Evolutionary conservation across 2,329 filamentous ascomycete species (phyloP), one percentile per base, ranked within the genome.

Genomic region (Colletotrichum abscissum): DNA sequence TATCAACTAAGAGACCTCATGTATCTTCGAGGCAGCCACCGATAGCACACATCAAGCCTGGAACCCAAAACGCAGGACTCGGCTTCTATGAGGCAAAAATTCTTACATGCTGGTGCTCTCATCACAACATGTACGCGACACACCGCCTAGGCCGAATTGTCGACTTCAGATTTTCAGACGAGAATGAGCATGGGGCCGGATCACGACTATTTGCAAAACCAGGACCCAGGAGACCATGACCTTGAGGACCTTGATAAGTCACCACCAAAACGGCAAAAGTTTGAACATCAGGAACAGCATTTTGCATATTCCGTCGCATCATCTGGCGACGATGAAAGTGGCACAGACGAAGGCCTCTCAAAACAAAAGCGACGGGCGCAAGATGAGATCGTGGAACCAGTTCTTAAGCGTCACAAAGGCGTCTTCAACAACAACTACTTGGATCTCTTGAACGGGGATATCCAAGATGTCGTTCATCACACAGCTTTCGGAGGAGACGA

Each of bases 371-470:
- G 80, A 16, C 75, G 76, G 7, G 79, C 79, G 0, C 75, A 79
- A 19, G 75, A 77, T 5, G 28, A 78, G 72, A 16, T 65, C 30
- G 64, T 68, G 30, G 78, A 77, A 7, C 84, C 85, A 26, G 63
- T 71, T 3, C 83, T 86, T 74, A 90, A 90, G 76, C 84, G 87
- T 38, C 80, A 80, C 59, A 86, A 80, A 68, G 82, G 82, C 5
- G 52, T 79, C 3, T 79, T 89, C 70, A 89, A 87, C 74, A 75
- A 75, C 6, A 81, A 80, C 5, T 91, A 91, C 73, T 78, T 90
- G 14, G 79, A 82, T 28, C 78, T 91, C 1, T 83, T 91, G 35
- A 92, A 93, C 75, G 81, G 84, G 26, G 88, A 90, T 33, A 90
- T 92, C 66, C 80, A 86, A n/a, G 88, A 91, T 76, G 87, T 86